phyloP scores from a whole-genome alignment of 768 basidiomycete species.

The Clitopilus passeckerianus region DNA sequence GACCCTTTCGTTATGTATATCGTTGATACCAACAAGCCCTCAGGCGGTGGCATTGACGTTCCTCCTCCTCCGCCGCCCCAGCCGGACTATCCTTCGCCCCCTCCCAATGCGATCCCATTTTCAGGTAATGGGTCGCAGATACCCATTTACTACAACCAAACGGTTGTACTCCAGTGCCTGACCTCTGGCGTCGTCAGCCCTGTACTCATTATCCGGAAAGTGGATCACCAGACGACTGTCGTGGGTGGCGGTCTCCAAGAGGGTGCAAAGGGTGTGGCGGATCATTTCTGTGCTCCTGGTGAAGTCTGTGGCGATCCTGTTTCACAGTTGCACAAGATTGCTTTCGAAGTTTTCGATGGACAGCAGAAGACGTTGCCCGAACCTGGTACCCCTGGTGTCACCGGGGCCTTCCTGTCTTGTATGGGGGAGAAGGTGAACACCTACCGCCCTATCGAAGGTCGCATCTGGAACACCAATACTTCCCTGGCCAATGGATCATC shows the following conservation, averaged over 20 bases:
- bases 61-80: slow-evolving; percentile 80
- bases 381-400: slow-evolving; percentile 70
- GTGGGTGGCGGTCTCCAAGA: slow-evolving; percentile 90
- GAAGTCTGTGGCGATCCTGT: slow-evolving; percentile 94
- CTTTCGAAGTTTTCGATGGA: slow-evolving; percentile 84
- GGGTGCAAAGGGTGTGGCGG: slow-evolving; percentile 78
- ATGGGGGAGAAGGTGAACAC: slow-evolving; percentile 94
- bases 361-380: slow-evolving; percentile 59
- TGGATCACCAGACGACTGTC: slow-evolving; percentile 85
- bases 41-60: slow-evolving; percentile 62
- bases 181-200: slow-evolving; percentile 93
- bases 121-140: slow-evolving; percentile 81
- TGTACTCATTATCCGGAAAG: slow-evolving; percentile 89
- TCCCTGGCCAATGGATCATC: slow-evolving; percentile 38
- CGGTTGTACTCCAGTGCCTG: slow-evolving; percentile 90
- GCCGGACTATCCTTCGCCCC: slow-evolving; percentile 87
- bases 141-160: slow-evolving; percentile 95
- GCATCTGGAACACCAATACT: slow-evolving; percentile 62
- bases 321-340: slow-evolving; percentile 93
- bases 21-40: slow-evolving; percentile 85
- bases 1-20: slow-evolving; percentile 98
- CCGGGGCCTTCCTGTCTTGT: slow-evolving; percentile 83
- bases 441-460: slow-evolving; percentile 78
- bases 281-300: slow-evolving; percentile 76
- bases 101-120: slow-evolving; percentile 86